phyloP scores from a whole-genome alignment of 2,329 filamentous ascomycete genomes.

The Lojkania enalia region DNA sequence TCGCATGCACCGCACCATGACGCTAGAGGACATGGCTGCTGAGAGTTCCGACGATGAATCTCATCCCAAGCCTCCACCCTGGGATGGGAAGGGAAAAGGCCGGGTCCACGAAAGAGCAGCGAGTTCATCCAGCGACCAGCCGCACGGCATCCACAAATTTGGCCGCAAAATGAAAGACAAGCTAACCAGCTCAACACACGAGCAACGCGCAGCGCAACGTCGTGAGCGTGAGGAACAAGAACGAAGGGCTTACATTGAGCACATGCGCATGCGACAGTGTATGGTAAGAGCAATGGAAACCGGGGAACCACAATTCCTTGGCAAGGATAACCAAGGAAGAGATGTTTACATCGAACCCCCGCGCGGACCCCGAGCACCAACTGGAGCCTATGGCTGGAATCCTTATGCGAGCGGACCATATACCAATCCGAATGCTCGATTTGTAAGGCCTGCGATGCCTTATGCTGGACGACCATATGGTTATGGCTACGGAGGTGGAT shows the following conservation, averaged over 20 bases:
- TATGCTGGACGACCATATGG: conserved; percentile 50
- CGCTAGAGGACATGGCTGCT: conserved; percentile 53
- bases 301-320: conserved; percentile 59
- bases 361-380: conserved; percentile 31
- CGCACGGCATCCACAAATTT: conserved; percentile 49
- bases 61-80: conserved; percentile 16
- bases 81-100: conserved; percentile 7
- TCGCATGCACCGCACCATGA: conserved; percentile 41
- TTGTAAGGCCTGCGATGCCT: conserved; percentile 52
- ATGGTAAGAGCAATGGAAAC: conserved; percentile 57
- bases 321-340: conserved; percentile 57
- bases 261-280: conserved; percentile 55
- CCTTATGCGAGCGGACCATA: conserved; percentile 53
- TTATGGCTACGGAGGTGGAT: conserved; percentile 44
- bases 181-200: conserved; percentile 60
- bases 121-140: conserved; percentile 26
- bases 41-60: conserved; percentile 38
- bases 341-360: conserved; percentile 65
- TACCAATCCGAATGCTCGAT: conserved; percentile 53
- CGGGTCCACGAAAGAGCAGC: not conserved
- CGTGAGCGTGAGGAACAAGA: conserved; percentile 55
- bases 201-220: conserved; percentile 55
- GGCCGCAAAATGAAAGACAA: conserved; percentile 64
- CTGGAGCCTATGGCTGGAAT: conserved; percentile 48
- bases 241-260: conserved; percentile 55